Base-by-base conservation (phyloP, 2,329 filamentous ascomycete genomes). In the Penicillium olsonii region DNA sequence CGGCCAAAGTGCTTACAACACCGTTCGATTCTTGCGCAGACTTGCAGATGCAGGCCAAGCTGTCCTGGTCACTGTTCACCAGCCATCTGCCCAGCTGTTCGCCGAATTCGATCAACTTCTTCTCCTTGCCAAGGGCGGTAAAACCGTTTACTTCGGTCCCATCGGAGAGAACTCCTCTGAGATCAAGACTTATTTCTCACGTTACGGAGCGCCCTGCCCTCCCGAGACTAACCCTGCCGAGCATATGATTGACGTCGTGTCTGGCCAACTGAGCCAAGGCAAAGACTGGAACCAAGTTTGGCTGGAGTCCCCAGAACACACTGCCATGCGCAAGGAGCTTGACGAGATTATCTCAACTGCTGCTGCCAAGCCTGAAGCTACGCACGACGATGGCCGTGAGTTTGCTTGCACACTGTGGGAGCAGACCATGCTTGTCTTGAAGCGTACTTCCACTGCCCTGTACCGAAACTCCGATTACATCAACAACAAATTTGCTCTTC, bases 211-310 rank as follows among this genome's bases (percentile, higher is more conserved):
- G 0, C 72, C 79, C 3, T 88, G 85, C 49, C 84, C 85, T 5
- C 73, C 80, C 0, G 79, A 68, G 55, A 81, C 80, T 55, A 85
- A 85, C 56, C 78, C 83, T 2, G 82, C 82, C 0, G 83, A 85
- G 53, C 84, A 84, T 31, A 70, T 84, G 55, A 79, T 83, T 42
- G 63, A 75, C 17, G 64, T 69, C 8, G 66, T 71, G 12, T 80
- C 80, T 1, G 80, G 81, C 0, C 65, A 69, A 29, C 61, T 79
- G 1, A 77, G 75, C 0, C 74, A 75, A 34, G 75, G 73, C 33
- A 74, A 85, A 29, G 78, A 89, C 59, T 91, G 87, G 87, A 83
- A 86, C 58, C 77, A 88, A 33, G 82, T 88, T 57, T 91, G 87
- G 87, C 69, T 76, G 7, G 79, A 80, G 11, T 88, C 84, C 0